phyloP scores from a whole-genome alignment of 2,329 filamentous ascomycete genomes.

The Arthrobotrys pseudoclavata region DNA sequence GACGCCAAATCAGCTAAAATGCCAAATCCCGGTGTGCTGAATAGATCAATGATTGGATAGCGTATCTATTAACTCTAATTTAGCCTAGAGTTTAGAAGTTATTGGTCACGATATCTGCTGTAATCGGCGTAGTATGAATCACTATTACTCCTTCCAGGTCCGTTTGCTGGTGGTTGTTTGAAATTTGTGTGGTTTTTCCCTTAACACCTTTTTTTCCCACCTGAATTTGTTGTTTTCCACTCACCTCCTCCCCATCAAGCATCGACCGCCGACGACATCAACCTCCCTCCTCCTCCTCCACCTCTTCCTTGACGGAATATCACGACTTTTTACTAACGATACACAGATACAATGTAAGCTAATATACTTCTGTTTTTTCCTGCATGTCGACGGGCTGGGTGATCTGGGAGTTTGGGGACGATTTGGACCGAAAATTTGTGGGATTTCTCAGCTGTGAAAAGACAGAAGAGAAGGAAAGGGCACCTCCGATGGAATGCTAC shows the following conservation, averaged over 20 bases:
- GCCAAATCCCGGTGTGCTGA: slow-evolving; percentile 27
- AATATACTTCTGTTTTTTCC: slow-evolving; percentile 1
- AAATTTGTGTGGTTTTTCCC: slow-evolving; percentile 35
- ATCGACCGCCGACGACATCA: slow-evolving; percentile 46
- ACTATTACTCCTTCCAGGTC: slow-evolving; percentile 27
- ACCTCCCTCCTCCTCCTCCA: slow-evolving; percentile 19
- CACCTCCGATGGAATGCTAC: slow-evolving; percentile 3
- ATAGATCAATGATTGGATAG: slow-evolving; percentile 21
- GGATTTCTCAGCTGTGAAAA: slow-evolving; percentile 6
- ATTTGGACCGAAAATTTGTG: slow-evolving; percentile 14
- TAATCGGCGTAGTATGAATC: slow-evolving; percentile 29
- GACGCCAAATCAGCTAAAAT: slow-evolving; percentile 25
- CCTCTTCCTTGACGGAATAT: slow-evolving; percentile 29
- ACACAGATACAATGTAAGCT: slow-evolving; percentile 54
- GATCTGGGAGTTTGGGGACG: slow-evolving; percentile 17
- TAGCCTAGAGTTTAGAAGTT: slow-evolving; percentile 3
- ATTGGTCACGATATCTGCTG: slow-evolving; percentile 14
- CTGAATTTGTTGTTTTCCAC: slow-evolving; percentile 4
- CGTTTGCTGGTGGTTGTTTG: slow-evolving; percentile 24
- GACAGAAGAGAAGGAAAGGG: too few species aligned
- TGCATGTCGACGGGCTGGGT: slow-evolving; percentile 8
- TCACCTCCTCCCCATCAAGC: slow-evolving; percentile 22
- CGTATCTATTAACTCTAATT: background rate
- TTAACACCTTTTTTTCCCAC: slow-evolving; percentile 25
- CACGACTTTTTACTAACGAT: slow-evolving; percentile 50